A percentile compares a stretch with the other conserved stretches of the same genome.
These are phyloP conservation scores for Phytophthora hybrid DNA, from an alignment of 352 stramenopile genomes.

Conservation along the genomic window DNA sequence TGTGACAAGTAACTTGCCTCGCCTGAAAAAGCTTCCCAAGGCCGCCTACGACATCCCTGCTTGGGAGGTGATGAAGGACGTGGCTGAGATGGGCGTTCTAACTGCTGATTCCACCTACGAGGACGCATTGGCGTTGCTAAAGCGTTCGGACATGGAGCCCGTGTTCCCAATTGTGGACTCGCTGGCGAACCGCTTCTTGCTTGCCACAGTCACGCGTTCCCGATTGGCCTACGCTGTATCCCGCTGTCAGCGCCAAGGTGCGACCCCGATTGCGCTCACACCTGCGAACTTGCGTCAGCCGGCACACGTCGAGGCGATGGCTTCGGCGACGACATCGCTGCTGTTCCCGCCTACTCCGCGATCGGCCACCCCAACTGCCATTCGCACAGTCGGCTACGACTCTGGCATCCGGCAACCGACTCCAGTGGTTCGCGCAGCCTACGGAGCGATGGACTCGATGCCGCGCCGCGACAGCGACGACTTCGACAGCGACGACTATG, in stretches of 20 bases:
- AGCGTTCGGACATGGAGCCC: slow-evolving; percentile 56
- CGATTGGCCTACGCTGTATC: slow-evolving; percentile 61
- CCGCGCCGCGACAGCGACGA: slow-evolving; percentile 15
- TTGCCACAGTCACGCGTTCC: slow-evolving; percentile 74
- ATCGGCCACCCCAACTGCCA: slow-evolving; percentile 27
- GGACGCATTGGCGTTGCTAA: slow-evolving; percentile 60
- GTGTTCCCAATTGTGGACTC: slow-evolving; percentile 84
- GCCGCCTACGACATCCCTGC: slow-evolving; percentile 84
- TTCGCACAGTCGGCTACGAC: slow-evolving; percentile 21
- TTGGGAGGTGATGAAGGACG: slow-evolving; percentile 88
- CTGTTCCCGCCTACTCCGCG: slow-evolving; percentile 38
- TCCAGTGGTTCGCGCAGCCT: slow-evolving; percentile 25
- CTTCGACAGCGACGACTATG: slow-evolving; percentile 9
- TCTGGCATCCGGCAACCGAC: slow-evolving; percentile 10
- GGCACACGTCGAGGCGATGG: slow-evolving; percentile 8
- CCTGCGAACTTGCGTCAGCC: slow-evolving; percentile 16
- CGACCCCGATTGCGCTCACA: slow-evolving; percentile 27
- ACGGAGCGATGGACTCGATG: slow-evolving; percentile 37
- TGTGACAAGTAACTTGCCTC: slow-evolving; percentile 78
- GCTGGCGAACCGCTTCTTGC: slow-evolving; percentile 61
- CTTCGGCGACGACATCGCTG: slow-evolving; percentile 36
- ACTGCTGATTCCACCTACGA: slow-evolving; percentile 78
- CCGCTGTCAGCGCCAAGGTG: slow-evolving; percentile 54
- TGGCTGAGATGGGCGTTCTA: slow-evolving; percentile 69
- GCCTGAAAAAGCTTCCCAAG: slow-evolving; percentile 85